Evolutionary conservation across 345 rosid genomes (phyloP), one percentile per base, ranked within the genome.

Genomic region (Boechera divaricarpa): DNA sequence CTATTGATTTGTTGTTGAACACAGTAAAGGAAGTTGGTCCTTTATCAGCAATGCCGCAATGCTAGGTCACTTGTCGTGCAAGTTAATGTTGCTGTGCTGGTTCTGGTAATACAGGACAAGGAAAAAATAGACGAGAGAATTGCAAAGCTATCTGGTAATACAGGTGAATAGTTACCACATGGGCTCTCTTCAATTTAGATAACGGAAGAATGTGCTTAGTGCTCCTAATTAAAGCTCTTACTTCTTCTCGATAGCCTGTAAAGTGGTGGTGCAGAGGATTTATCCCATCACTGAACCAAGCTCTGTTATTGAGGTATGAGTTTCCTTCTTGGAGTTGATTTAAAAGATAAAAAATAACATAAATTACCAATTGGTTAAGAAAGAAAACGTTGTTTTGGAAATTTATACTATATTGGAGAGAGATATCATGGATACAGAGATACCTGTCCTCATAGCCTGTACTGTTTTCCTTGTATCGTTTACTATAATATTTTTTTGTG

Each of bases 1-100:
- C 83, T 55, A 65, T 83, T 66, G 86, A 79, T 72, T 70, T 32
- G 71, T 78, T 87, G 74, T 69, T 74, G 15, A 60, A 56, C 51
- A 4, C 29, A 38, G 1, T 38, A 55, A 57, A 31, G 63, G 11
- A 72, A 77, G 51, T 38, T 18, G 15, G 21, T 65, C 39, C 16
- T 10, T 47, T 48, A 54, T 66, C 49, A 44, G 49, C 66, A 56
- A 42, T 53, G 42, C 44, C 10, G 33, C 56, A 31, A 13, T 39
- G 45, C 26, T 63, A 73, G 77, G 61, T 63, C 63, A 54, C 54
- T 53, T 32, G 12, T 32, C 9, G 0, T 58, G 13, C 74, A 70
- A 57, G 41, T n/a, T 39, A 39, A 4, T 38, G 42, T 41, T 41
- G 44, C 12, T 41, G 13, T 41, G 41, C 32, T 31, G 32, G 5